Percentiles rank a stretch among this genome's conserved stretches.
phyloP scores from a whole-genome alignment of 176 grass and related monocot species.

The Oryza glumipatula region DNA sequence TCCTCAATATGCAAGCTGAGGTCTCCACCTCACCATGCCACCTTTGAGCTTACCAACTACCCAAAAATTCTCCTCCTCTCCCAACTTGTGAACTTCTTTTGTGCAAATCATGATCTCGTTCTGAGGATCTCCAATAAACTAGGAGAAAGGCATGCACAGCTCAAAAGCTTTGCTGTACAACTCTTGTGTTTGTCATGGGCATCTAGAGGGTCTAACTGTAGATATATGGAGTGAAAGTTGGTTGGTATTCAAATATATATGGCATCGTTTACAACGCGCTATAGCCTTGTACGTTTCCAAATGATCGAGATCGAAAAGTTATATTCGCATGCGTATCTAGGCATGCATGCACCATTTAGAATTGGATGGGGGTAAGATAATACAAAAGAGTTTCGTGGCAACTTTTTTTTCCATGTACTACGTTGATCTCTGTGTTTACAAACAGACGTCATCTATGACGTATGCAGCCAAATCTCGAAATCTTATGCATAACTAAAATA shows the following conservation, averaged over 20 bases:
- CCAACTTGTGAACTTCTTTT: not conserved
- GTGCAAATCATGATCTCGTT: not conserved
- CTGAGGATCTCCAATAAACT: conserved; percentile 45
- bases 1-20: not conserved
- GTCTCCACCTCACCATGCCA: not conserved
- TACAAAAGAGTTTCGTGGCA: not conserved
- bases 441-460: not conserved
- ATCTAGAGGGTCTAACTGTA: not conserved
- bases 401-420: not conserved
- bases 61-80: not conserved
- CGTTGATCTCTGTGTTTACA: not conserved
- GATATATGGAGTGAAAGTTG: not conserved
- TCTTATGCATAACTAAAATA: no score
- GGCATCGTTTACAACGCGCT: not conserved
- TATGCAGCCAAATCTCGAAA: not conserved
- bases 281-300: not conserved
- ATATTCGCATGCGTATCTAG: not conserved
- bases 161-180: conserved; percentile 35
- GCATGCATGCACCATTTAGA: not conserved
- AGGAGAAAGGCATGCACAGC: conserved; percentile 46
- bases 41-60: not conserved
- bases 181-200: conserved; percentile 37
- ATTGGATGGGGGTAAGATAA: not conserved
- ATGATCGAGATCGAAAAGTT: not conserved
- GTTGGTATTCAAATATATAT: conserved; percentile 22